Evolutionary conservation across 2,329 filamentous ascomycete genomes (phyloP).

Genomic region (Didymella arachidicola): DNA sequence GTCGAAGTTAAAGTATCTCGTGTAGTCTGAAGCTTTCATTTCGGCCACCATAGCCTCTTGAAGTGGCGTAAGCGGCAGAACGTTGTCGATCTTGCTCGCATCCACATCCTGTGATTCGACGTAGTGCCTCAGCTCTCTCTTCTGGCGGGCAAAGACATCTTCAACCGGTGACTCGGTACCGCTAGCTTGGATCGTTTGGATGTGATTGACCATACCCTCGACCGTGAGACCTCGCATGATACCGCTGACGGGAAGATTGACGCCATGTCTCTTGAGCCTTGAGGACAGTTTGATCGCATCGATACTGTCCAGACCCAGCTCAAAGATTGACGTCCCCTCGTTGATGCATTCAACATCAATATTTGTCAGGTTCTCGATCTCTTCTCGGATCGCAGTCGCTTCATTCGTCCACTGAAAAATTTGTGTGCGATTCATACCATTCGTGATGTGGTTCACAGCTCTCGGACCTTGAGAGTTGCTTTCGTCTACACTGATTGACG

Average conservation of each 20-base stretch:
- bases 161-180: neutral
- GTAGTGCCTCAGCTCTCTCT: slow-evolving; percentile 49
- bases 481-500: slow-evolving; percentile 20
- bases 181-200: slow-evolving; percentile 13
- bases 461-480: neutral
- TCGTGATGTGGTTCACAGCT: neutral
- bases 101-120: slow-evolving; percentile 46
- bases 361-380: slow-evolving; percentile 60
- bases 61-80: slow-evolving; percentile 80
- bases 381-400: slow-evolving; percentile 63
- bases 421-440: neutral
- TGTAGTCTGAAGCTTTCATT: slow-evolving; percentile 77
- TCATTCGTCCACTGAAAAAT: slow-evolving; percentile 67
- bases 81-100: slow-evolving; percentile 59
- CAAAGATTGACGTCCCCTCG: slow-evolving; percentile 72
- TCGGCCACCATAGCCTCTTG: slow-evolving; percentile 88
- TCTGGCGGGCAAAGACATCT: slow-evolving; percentile 30
- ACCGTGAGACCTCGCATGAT: slow-evolving; percentile 79
- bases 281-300: slow-evolving; percentile 86
- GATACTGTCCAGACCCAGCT: slow-evolving; percentile 90
- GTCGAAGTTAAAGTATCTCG: slow-evolving; percentile 86
- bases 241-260: slow-evolving; percentile 73
- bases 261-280: slow-evolving; percentile 66
- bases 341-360: slow-evolving; percentile 51
- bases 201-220: slow-evolving; percentile 60